Evolutionary conservation across 768 basidiomycete species (phyloP).

Genomic region (Kwoniella dendrophila): DNA sequence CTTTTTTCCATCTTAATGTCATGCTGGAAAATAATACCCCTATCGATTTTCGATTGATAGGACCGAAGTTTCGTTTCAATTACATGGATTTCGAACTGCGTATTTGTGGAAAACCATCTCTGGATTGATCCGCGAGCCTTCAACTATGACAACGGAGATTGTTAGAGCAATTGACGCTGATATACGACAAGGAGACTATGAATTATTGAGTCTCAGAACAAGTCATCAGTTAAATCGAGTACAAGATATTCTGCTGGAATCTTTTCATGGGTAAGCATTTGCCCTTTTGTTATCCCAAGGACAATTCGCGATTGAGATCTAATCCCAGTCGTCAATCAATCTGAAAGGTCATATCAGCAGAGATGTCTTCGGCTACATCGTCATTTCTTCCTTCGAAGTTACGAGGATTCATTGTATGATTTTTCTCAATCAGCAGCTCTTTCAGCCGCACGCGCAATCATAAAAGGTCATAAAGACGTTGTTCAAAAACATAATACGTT

Average conservation of each 20-base stretch:
- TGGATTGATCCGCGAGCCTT: constrained; percentile 1
- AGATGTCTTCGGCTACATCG: constrained; percentile 13
- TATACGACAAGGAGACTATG: constrained; percentile 2
- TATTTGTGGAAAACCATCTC: constrained; percentile 11
- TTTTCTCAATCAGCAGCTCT: constrained; percentile 12
- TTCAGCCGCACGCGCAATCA: constrained; percentile 8
- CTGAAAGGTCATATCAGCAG: constrained; percentile 15
- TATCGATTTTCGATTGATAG: neutral
- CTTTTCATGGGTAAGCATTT: constrained; percentile 13
- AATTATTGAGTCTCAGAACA: constrained; percentile 6
- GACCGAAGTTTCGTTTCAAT: constrained; percentile 11
- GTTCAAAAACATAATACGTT: neutral
- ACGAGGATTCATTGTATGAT: neutral
- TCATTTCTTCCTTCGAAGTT: constrained; percentile 12
- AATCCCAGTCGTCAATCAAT: neutral
- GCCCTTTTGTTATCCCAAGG: neutral
- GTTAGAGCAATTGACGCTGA: constrained; percentile 6
- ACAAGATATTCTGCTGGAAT: constrained; percentile 13
- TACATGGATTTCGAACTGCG: constrained; percentile 2
- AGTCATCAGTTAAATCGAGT: constrained; percentile 4
- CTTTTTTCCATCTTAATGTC: neutral
- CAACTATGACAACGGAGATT: constrained; percentile 4
- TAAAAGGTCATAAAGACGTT: constrained; percentile 14
- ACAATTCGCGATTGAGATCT: neutral
- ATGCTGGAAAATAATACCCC: neutral